Base-by-base conservation (phyloP, 2,329 filamentous ascomycete species). In the Chalaropsis thielavioides region DNA sequence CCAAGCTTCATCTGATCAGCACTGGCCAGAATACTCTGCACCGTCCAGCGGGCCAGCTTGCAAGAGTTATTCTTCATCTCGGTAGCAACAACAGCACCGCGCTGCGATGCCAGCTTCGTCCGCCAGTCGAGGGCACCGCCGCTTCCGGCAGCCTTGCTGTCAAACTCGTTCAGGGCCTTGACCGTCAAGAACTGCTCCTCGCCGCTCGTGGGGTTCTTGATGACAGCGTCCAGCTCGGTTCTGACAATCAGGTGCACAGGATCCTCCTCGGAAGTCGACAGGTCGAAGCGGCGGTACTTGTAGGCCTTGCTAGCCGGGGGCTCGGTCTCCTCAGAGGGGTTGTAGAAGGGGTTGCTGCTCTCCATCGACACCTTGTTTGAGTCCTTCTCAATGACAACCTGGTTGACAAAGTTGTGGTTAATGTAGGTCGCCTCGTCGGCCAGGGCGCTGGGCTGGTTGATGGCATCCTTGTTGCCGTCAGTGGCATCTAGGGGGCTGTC, bases 31-130 rank as follows among this genome's bases (percentile, higher is more conserved):
- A 99, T 96, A 73, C 88, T 90, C 81, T 99, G 94, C 54, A 92
- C 90, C 40, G 94, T 96, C 94, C 94, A 99, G 75, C 94, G 83
- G 66, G 94, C 94, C 68, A 99, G 86, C 82, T 99, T 99, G 88
- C 90, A 95, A 74, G 86, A 91, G 84, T 99, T 99, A 85, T 99
- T 99, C 89, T 99, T 99, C 94, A 99, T 99, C 81, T 99, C 94
- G 13, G 94, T 99, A 22, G 94, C 94, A 31, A 99, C 89, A 54
- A 99, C 92, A 66, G 94, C 94, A 85, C 94, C 94, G 72, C 94
- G 88, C 80, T 96, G 92, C 71, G 87, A 90, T 69, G 89, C 88
- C 67, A 99, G 84, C 83, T 99, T 99, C 70, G 86, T 88, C 75
- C 94, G 84, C 94, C 94, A 99, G 82, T 99, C 94, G 63, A 99